phyloP scores from a whole-genome alignment of 1,284 basidiomycete species.

The Rhodotorula sp. region DNA sequence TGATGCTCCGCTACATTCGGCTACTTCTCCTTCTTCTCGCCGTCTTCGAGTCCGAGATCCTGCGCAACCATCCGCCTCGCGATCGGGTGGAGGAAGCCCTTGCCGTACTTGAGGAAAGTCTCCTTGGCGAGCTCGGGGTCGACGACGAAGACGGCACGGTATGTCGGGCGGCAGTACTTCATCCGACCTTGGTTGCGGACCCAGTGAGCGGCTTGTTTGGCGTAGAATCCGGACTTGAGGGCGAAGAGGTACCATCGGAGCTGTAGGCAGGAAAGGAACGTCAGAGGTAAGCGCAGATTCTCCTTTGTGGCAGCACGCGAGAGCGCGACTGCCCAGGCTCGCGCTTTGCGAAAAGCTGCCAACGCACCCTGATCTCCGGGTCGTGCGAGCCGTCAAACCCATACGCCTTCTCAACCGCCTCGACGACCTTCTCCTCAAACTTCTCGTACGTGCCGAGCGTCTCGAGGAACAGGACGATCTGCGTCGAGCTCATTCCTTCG shows the following conservation, averaged over 20 bases:
- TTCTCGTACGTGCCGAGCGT: conserved; percentile 57
- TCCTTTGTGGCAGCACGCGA: background rate
- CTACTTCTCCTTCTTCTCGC: background rate
- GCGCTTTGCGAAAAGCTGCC: conserved; percentile 32
- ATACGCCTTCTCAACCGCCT: conserved; percentile 63
- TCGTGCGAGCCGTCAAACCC: conserved; percentile 55
- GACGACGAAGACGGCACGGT: conserved; percentile 51
- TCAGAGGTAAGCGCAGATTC: background rate
- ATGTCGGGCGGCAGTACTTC: conserved; percentile 53
- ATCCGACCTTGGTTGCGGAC: conserved; percentile 26
- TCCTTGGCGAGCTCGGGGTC: conserved; percentile 62
- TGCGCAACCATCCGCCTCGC: conserved; percentile 65
- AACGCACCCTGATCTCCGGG: conserved; percentile 69
- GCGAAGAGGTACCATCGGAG: conserved; percentile 43
- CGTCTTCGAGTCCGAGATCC: conserved; percentile 9
- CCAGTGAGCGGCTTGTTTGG: conserved; percentile 36
- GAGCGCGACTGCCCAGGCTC: background rate
- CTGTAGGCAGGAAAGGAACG: background rate
- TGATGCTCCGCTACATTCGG: background rate
- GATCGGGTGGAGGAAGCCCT: conserved; percentile 67
- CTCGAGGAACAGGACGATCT: conserved; percentile 66
- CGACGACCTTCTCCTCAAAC: conserved; percentile 55
- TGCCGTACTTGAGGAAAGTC: conserved; percentile 48
- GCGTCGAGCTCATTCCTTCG: conserved; percentile 63
- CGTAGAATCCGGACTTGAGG: conserved; percentile 55